These are phyloP conservation scores for Helotiales sp. DNA, from an alignment of 2,329 filamentous ascomycete species.

Conservation along the genomic window DNA sequence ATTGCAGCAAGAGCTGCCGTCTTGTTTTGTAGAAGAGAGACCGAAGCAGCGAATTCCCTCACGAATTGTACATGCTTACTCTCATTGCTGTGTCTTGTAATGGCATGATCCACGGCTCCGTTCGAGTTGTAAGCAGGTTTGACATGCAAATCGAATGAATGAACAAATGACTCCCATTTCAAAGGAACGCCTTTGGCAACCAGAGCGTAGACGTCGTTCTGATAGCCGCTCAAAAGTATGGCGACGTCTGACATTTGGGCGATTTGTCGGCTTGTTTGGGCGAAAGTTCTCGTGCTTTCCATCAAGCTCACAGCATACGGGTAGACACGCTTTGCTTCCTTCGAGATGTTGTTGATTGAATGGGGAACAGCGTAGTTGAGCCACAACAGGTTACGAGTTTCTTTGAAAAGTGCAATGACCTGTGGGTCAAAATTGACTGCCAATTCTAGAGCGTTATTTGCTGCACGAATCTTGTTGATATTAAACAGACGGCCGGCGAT, in stretches of 20 bases:
- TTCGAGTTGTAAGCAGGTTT: slow-evolving; percentile 61
- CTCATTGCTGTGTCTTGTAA: slow-evolving; percentile 65
- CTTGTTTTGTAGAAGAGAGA: slow-evolving; percentile 86
- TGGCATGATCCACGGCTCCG: slow-evolving; percentile 57
- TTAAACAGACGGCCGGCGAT: slow-evolving; percentile 92
- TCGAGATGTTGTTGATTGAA: slow-evolving; percentile 90
- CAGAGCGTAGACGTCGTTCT: slow-evolving; percentile 83
- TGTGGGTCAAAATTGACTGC: slow-evolving; percentile 96
- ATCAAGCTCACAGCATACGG: slow-evolving; percentile 97
- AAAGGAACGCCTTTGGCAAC: slow-evolving; percentile 86
- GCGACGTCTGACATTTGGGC: slow-evolving; percentile 83
- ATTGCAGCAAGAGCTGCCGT: slow-evolving; percentile 76
- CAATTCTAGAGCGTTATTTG: slow-evolving; percentile 84
- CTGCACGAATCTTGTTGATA: slow-evolving; percentile 84
- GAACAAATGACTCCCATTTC: slow-evolving; percentile 97
- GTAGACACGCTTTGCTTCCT: slow-evolving; percentile 98
- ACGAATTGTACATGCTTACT: slow-evolving; percentile 97
- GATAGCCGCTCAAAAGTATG: slow-evolving; percentile 84
- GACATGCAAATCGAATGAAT: slow-evolving; percentile 89
- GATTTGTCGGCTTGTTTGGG: slow-evolving; percentile 85
- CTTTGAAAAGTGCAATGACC: slow-evolving; percentile 97
- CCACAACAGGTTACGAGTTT: slow-evolving; percentile 95
- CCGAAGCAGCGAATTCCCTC: slow-evolving; percentile 84
- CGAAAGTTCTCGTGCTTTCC: slow-evolving; percentile 94
- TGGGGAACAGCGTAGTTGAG: slow-evolving; percentile 93